Base-by-base conservation (phyloP, 441 rosid genomes). In the Croton setiger region DNA sequence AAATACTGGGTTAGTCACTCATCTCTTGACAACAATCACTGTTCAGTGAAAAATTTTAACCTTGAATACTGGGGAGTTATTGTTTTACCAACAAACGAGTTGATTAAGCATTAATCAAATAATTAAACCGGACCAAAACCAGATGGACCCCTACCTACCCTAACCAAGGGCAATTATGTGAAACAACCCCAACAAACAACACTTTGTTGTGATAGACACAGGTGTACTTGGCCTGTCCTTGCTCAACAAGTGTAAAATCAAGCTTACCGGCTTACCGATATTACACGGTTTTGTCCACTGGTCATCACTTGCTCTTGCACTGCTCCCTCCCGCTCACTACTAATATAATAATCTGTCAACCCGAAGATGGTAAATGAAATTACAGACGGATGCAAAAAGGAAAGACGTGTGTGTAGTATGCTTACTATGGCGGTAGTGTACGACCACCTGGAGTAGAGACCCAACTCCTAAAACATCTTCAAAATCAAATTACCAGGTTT, bases 401-500 rank as follows among this genome's bases (percentile, higher is more conserved):
- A 6, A 66, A 49, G n/a, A 60, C 4, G 31, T 27, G 31, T 27
- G 31, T 27, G 31, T 27, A 27, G 31, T 27, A 27, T 27, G 2
- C 31, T 27, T 27, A 41, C 17, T 45, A 37, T 39, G 64, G 27
- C 44, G 64, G 48, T 60, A 10, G 23, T 27, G 48, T n/a, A 39
- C 64, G 18, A 60, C 27, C 3, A n/a, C 33, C 48, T n/a, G 64
- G 4, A 60, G 33, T 4, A n/a, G 21, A 60, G 64, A 60, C 31
- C 64, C 48, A 11, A 9, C 13, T 10, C 23, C 31, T n/a, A 60
- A 60, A 60, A 43, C 57, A 31, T 27, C 27, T 60, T 60, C 31
- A 37, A 60, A 59, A 60, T 37, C n/a, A 49, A 49, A n/a, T 27
- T 10, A 31, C 49, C 57, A 49, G 68, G 68, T 64, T 49, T 4